Conservation (phyloP, 768 basidiomycete genomes). For the Pluteus cervinus region DNA sequence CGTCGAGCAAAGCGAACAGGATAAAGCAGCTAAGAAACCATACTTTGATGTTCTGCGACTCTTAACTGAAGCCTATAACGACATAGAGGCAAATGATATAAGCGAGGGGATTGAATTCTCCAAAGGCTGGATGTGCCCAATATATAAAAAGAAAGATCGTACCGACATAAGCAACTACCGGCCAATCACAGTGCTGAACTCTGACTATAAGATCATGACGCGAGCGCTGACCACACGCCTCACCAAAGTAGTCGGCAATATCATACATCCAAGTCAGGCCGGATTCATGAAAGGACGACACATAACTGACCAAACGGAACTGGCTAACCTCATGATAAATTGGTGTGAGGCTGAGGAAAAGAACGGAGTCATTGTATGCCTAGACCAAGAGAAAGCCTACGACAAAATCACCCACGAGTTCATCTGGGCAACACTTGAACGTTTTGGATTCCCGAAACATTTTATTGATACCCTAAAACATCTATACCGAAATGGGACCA, state of each 20-base stretch:
- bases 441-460: slow-evolving; percentile 15
- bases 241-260: slow-evolving; percentile 3
- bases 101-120: slow-evolving; percentile 11
- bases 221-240: slow-evolving; percentile 17
- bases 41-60: slow-evolving; percentile 9
- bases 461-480: slow-evolving; percentile 20
- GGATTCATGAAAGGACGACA: slow-evolving; percentile 28
- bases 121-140: slow-evolving; percentile 29
- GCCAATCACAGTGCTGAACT: slow-evolving; percentile 30
- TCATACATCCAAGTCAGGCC: slow-evolving; percentile 29
- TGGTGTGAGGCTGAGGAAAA: slow-evolving; percentile 15
- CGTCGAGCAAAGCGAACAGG: background rate
- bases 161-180: slow-evolving; percentile 26
- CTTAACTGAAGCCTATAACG: slow-evolving; percentile 13
- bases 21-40: background rate
- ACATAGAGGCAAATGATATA: slow-evolving; percentile 22
- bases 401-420: slow-evolving; percentile 28
- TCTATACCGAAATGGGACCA: slow-evolving; percentile 24
- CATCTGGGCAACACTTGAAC: slow-evolving; percentile 18
- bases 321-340: slow-evolving; percentile 17
- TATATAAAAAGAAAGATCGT: slow-evolving; percentile 36
- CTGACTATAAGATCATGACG: slow-evolving; percentile 30
- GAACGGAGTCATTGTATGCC: slow-evolving; percentile 19
- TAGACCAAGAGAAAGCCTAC: slow-evolving; percentile 35
- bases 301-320: slow-evolving; percentile 25